Base-by-base conservation (phyloP, 2,329 filamentous ascomycete species). In the Pseudocercospora pini-densiflorae region DNA sequence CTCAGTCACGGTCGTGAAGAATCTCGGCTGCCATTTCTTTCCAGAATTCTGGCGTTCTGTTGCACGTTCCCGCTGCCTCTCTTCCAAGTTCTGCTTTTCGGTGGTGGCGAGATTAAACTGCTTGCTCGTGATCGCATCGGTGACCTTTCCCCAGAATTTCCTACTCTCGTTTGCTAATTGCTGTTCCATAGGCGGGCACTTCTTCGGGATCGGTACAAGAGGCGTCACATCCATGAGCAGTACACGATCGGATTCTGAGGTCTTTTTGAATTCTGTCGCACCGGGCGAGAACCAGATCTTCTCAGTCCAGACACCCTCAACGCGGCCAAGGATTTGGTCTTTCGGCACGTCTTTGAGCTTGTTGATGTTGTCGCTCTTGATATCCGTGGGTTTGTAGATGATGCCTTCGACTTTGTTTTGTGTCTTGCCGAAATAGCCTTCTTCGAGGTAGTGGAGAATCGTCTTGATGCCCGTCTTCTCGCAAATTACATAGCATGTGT, bases 321-420 rank as follows among this genome's bases (percentile, higher is more conserved):
- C 87, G 66, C 92, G 87, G 47, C 89, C 92, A 61, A 98, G 85
- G 33, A 99, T 83, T 75, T 97, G 93, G 68, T 90, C 89, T 1
- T 95, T 92, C 0, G 93, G 87, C 0, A 99, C 93, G 68, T 97
- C 94, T 80, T 90, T 93, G 74, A 97, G 90, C 73, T 87, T 89
- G 5, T 82, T 88, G 79, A 90, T 92, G 77, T 87, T 88, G 78
- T 98, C 94, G 65, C 94, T 94, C 23, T 92, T 88, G 0, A 93
- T 91, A 75, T 97, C 91, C 73, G 97, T 97, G 49, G 74, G 75
- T 59, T 87, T 90, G 85, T 97, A 99, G 63, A 98, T 86, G 62
- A 97, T 88, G 19, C 95, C 95, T 68, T 96, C 89, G 40, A 99
- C 90, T 76, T 91, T 93, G 80, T 98, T 97, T 73, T 96, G 94